Percentiles rank a stretch among this genome's conserved stretches.
phyloP scores from a whole-genome alignment of 2,329 filamentous ascomycete genomes.

The Fusarium solani-melongenae region DNA sequence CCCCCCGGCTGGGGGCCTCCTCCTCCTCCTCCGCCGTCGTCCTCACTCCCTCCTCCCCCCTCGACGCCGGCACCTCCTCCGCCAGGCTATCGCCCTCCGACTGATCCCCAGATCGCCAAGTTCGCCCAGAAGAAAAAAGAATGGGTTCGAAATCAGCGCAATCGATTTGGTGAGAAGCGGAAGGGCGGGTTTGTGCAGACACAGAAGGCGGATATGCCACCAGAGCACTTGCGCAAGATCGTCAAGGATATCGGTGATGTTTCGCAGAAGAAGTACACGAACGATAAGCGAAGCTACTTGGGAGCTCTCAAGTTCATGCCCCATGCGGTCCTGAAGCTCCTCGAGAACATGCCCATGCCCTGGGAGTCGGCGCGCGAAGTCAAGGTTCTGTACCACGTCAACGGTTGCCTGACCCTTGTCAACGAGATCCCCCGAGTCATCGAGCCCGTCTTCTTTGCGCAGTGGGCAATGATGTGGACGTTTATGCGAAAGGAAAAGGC shows the following conservation, averaged over 20 bases:
- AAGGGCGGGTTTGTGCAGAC: conserved; percentile 97
- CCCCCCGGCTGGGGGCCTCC: conserved; percentile 71
- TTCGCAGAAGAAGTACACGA: conserved; percentile 99
- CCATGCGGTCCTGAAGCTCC: conserved; percentile 93
- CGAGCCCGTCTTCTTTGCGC: conserved; percentile 96
- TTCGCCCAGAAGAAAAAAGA: conserved; percentile 99
- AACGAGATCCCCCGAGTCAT: conserved; percentile 98
- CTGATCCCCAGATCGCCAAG: conserved; percentile 88
- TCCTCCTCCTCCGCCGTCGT: conserved; percentile 65
- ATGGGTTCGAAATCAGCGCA: conserved; percentile 92
- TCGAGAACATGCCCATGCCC: conserved; percentile 99
- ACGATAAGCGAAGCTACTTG: conserved; percentile 96
- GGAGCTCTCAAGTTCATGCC: conserved; percentile 99
- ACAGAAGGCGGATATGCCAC: conserved; percentile 98
- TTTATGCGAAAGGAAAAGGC: conserved; percentile 98
- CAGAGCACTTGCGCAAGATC: conserved; percentile 97
- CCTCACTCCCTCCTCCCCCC: conserved; percentile 67
- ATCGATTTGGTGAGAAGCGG: conserved; percentile 95
- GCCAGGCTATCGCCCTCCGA: conserved; percentile 83
- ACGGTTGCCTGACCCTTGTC: conserved; percentile 94
- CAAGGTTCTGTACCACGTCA: conserved; percentile 98
- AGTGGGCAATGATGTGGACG: conserved; percentile 99
- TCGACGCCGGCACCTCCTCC: conserved; percentile 77
- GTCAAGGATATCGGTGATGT: conserved; percentile 99
- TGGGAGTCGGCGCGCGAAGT: conserved; percentile 98